A percentile compares a stretch with the other conserved stretches of the same genome.
phyloP scores from a whole-genome alignment of 306 rosid genomes.

The Dalbergia oliveri region DNA sequence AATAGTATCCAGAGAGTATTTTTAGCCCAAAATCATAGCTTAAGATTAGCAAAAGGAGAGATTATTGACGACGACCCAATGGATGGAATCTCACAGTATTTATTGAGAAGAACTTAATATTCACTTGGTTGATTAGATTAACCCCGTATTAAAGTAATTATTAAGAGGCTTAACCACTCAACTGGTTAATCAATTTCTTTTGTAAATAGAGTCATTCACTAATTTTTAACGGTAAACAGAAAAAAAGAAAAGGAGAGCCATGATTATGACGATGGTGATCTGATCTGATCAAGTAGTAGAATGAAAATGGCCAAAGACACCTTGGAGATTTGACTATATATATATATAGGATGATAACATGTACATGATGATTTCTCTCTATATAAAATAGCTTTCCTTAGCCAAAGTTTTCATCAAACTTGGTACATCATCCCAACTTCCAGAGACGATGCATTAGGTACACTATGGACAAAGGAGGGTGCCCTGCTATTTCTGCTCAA shows the following conservation, averaged over 20 bases:
- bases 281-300: background rate
- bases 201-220: too few relatives aligned
- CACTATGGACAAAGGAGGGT: slow-evolving; percentile 56
- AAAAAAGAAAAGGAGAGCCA: too few relatives aligned
- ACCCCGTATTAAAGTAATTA: background rate
- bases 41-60: too few relatives aligned
- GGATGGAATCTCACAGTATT: too few relatives aligned
- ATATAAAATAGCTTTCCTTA: background rate
- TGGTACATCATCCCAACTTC: slow-evolving; percentile 87
- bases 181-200: too few relatives aligned
- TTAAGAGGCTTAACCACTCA: background rate
- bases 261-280: background rate
- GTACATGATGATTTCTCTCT: slow-evolving; percentile 46
- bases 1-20: too few relatives aligned
- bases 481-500: slow-evolving; percentile 76
- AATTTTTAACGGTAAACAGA: too few relatives aligned
- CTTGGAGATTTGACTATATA: too few relatives aligned
- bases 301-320: background rate
- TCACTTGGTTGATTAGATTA: background rate
- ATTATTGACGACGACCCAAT: too few relatives aligned
- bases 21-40: too few relatives aligned
- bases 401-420: slow-evolving; percentile 54
- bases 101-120: background rate
- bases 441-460: slow-evolving; percentile 70
- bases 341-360: slow-evolving; percentile 2